Evolutionary conservation across 345 rosid genomes (phyloP), one percentile per base, ranked within the genome.

Genomic region (Geranium brycei): DNA sequence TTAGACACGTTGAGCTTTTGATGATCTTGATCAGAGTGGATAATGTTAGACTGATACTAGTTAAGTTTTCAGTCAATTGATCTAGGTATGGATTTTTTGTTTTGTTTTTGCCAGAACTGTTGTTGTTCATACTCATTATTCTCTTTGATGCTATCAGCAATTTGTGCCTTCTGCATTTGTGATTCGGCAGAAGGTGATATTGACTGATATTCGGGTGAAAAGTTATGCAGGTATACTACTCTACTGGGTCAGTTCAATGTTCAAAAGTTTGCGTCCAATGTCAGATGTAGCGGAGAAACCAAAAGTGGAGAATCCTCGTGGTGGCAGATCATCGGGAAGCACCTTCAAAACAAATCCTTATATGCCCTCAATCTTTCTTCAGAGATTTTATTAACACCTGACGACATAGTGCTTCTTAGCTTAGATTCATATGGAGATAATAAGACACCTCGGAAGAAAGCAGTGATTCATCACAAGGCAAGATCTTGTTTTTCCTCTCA

Each of bases 201-300:
- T 68, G 71, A 68, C 65, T 57, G 66, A 62, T 62, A 12, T 38
- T 62, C 13, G 2, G 51, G 67, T 51, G 17, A 47, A n/a, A 64
- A 53, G 65, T 56, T 57, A 10, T 69, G 71, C 83, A 91, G 97
- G 97, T 80, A 83, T 61, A 68, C 77, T 19, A 66, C 87, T 62
- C 69, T 88, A 28, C 79, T 88, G 32, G 99, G 83, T 40, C 97
- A 86, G 72, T 93, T 93, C 79, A 86, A 93, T 76, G 65, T 75
- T 65, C 85, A 81, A 47, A 86, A 85, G 76, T 83, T 88, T 31
- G 77, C 77, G 13, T 83, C 96, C 4, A 74, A 78, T 56, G 62
- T 90, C 0, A 75, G 69, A 67, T 64, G 82, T 61, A 60, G 18
- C 31, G 73, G 62, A 19, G 73, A 56, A 60, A 63, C 11, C 62